Base-by-base conservation (phyloP, 1,139 yeast genomes). In the Scheffersomyces parashehatae region DNA sequence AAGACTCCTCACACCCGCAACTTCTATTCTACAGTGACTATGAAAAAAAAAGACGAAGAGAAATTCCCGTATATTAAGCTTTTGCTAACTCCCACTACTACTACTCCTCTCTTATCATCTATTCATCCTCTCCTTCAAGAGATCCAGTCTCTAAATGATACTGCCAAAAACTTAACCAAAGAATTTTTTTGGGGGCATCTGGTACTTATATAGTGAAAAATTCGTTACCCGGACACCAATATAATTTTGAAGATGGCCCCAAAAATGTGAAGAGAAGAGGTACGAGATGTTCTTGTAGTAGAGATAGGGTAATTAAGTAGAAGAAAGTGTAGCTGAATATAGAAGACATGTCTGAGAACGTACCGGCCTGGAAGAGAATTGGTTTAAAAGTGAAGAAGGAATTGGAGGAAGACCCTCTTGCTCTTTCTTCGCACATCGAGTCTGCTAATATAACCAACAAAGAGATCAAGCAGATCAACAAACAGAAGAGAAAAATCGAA, bases 361-460 rank as follows among this genome's bases (percentile, higher is more conserved):
- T 86, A 32, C 97, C 98, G 35, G 97, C 97, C 1, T 90, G 98
- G 98, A 89, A 90, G 63, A 77, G 83, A 58, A 77, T 88, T 28
- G 96, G 96, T 32, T 77, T 89, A 33, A 78, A 80, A 54, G 83
- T 84, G 42, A 70, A 77, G 50, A 65, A 74, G 32, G 66, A 64
- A 4, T 48, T 66, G 16, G 64, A 62, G 12, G 65, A 66, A 14
- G 81, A 76, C 47, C 76, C 76, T 1, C 59, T 75, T 12, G 67
- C 71, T 0, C 50, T 72, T 3, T 62, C 70, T 1, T 60, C 73
- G 5, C 77, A 71, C 47, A 55, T 73, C 26, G 83, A 82, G 16
- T 66, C 75, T 9, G 77, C 75, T 4, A 68, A 66, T 14, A 58
- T 77, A 38, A 74, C 79, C 30, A 70, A 67, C 45, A 77, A 73